Evolutionary conservation across 2,329 filamentous ascomycete species (phyloP).

Genomic region (Aspergillus novofumigatus): DNA sequence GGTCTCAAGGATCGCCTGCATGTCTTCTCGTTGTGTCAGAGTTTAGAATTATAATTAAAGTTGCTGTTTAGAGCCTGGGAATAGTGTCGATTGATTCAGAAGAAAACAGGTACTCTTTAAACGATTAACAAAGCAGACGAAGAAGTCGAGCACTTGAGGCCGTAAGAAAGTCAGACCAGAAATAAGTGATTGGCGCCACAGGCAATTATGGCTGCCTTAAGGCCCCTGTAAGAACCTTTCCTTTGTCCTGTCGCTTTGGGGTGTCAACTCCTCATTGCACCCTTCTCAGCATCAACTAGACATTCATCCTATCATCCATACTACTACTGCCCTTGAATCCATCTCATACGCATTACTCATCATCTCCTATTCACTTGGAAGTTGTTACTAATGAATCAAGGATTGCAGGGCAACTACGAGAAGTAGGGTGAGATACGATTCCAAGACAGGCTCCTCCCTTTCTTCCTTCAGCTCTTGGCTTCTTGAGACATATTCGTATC

Average conservation of each 20-base stretch:
- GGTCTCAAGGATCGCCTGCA: conserved; percentile 10
- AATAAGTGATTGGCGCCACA: not conserved
- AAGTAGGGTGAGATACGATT: not conserved
- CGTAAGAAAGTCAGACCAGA: not conserved
- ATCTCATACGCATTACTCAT: not conserved
- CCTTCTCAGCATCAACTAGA: not conserved
- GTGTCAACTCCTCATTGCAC: not conserved
- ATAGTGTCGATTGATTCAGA: not conserved
- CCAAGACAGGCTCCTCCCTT: not conserved
- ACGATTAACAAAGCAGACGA: not conserved
- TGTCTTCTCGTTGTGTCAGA: conserved; percentile 5
- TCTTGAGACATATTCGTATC: not conserved
- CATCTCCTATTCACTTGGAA: not conserved
- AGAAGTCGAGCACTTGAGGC: not conserved
- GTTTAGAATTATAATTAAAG: not conserved
- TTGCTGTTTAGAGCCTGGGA: not conserved
- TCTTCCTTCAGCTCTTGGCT: not conserved
- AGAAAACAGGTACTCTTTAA: not conserved
- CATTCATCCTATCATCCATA: too few species aligned
- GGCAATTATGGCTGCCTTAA: not conserved
- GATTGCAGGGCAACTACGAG: not conserved
- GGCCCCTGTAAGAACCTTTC: not conserved
- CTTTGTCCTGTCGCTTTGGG: not conserved
- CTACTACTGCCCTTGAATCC: not conserved
- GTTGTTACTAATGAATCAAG: not conserved